These are phyloP conservation scores for Hirsutella thompsonii DNA, from an alignment of 2,329 filamentous ascomycete genomes.

Conservation along the genomic window DNA sequence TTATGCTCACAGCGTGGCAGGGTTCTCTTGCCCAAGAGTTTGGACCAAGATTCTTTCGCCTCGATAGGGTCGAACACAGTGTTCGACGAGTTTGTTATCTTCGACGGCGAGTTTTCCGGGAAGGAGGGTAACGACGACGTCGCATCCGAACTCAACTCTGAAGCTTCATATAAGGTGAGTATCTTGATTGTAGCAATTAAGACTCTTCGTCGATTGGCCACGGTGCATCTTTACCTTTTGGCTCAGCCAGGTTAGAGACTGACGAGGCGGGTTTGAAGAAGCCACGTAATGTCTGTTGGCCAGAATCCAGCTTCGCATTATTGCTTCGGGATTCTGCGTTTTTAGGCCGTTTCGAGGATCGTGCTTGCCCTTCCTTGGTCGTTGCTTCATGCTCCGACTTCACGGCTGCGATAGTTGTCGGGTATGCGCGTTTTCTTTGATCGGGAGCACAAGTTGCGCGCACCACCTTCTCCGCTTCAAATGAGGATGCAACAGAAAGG, in stretches of 20 bases:
- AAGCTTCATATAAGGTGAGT: no score
- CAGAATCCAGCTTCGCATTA: conserved; percentile 19
- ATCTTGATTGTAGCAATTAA: no score
- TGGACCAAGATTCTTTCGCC: conserved; percentile 74
- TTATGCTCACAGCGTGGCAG: conserved; percentile 76
- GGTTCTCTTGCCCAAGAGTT: conserved; percentile 62
- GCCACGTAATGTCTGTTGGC: conserved; percentile 53
- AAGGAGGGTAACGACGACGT: no score
- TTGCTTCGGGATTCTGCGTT: conserved; percentile 8
- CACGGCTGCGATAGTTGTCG: no score
- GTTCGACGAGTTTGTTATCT: conserved; percentile 11
- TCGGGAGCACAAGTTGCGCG: no score
- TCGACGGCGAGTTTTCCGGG: no score
- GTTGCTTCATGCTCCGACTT: neutral
- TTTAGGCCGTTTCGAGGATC: conserved; percentile 14
- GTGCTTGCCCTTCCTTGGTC: neutral
- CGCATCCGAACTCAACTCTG: no score
- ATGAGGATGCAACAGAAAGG: no score
- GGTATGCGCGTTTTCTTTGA: no score
- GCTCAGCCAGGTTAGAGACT: neutral
- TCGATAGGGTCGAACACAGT: conserved; percentile 54
- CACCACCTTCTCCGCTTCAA: no score
- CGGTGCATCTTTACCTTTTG: neutral
- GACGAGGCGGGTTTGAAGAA: conserved; percentile 55
- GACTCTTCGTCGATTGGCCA: no score